Evolutionary conservation across 257 asterid species (phyloP).

Genomic region (Scutellaria galericulata): DNA sequence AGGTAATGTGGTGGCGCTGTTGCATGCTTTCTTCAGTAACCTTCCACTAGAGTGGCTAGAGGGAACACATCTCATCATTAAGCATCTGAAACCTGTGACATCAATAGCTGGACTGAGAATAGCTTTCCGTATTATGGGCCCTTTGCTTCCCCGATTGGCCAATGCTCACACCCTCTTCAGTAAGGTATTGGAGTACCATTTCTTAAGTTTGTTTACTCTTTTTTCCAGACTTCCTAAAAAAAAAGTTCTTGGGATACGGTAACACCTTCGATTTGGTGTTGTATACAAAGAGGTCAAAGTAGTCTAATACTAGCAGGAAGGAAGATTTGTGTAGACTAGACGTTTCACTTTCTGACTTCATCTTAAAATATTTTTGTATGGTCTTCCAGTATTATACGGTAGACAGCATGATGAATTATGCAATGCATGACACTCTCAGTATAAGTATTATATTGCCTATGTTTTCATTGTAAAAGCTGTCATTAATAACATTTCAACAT

Average conservation of each 20-base stretch:
- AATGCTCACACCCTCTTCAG: conserved; percentile 86
- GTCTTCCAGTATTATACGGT: too few relatives aligned
- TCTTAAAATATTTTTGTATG: too few relatives aligned
- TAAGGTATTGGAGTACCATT: conserved; percentile 56
- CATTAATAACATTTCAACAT: conserved; percentile 22
- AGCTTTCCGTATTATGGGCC: conserved; percentile 95
- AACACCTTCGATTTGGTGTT: too few relatives aligned
- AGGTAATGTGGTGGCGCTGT: conserved; percentile 95
- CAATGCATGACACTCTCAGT: not conserved
- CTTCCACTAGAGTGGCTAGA: conserved; percentile 98
- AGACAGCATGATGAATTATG: too few relatives aligned
- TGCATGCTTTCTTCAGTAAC: conserved; percentile 88
- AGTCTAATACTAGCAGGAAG: too few relatives aligned
- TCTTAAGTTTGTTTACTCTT: not conserved
- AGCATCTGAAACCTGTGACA: conserved; percentile 94
- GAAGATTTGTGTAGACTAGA: too few relatives aligned
- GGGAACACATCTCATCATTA: conserved; percentile 81
- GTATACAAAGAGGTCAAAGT: too few relatives aligned
- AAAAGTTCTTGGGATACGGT: too few relatives aligned
- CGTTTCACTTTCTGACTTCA: too few relatives aligned
- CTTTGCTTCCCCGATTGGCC: conserved; percentile 91
- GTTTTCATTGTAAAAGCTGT: not conserved
- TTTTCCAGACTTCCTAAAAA: too few relatives aligned
- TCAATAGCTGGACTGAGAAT: conserved; percentile 90
- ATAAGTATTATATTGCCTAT: not conserved